Evolutionary conservation across 805 yeast species (phyloP), one percentile per base, ranked within the genome.

Genomic region (Kodamaea fukazawae): DNA sequence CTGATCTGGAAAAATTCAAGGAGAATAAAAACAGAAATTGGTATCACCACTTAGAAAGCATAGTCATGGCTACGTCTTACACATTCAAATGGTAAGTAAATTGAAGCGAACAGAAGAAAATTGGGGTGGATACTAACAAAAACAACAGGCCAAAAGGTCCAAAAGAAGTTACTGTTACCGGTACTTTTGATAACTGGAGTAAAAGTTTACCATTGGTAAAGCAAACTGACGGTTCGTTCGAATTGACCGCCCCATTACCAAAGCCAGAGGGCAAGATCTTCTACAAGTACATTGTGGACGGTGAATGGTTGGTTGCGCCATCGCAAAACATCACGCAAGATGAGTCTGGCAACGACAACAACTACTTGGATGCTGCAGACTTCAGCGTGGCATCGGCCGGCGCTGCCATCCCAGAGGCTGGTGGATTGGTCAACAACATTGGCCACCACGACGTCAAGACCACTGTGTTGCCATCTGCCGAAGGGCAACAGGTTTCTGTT

Each of bases 271-370:
- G 53, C 15, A 65, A 66, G 50, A 56, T 79, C 29, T 59, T 65
- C 15, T 79, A 73, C 65, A 79, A 79, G 64, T 83, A 76, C 54
- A 75, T 83, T 41, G 89, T 83, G 32, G 89, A 83, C 56, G 87
- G 82, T 33, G 74, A 73, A 33, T 83, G 89, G 89, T 54, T 58
- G 16, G 68, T 70, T 16, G 63, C 70, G 13, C 56, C 58, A 1
- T 38, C 49, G 25, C 71, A 73, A 45, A 60, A 60, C 31, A 58
- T 64, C 20, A 73, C 73, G 42, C 65, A 60, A 29, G 83, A 78
- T 50, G 71, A 58, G 8, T 55, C 63, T 28, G 83, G 83, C 16
- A 73, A 63, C 49, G 67, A 64, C 30, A 80, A 79, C 63, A 80
- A 79, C 49, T 67, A 65, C 22, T 58, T 79, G 47, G 61, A 60